phyloP scores from a whole-genome alignment of 2,329 filamentous ascomycete species.

The Aspergillus pseudoviridinutans region DNA sequence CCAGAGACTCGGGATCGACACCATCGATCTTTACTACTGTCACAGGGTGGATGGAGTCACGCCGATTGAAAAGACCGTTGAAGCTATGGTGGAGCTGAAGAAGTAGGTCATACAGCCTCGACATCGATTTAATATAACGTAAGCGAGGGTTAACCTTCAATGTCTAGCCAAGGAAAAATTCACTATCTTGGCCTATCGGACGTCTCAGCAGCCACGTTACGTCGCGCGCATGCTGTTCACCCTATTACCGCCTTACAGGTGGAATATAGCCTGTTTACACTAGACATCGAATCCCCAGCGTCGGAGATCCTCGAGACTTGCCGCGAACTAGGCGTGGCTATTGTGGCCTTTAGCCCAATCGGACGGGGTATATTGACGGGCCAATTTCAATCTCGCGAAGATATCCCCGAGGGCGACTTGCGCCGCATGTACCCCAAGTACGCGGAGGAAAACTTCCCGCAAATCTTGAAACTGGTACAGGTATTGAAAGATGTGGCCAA shows the following conservation, averaged over 20 bases:
- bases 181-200: constrained; percentile 48
- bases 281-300: constrained; percentile 45
- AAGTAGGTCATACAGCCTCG: constrained; percentile 15
- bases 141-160: not conserved
- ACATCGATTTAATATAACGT: not conserved
- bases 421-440: constrained; percentile 48
- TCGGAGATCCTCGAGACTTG: constrained; percentile 51
- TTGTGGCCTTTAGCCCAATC: constrained; percentile 58
- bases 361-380: constrained; percentile 58
- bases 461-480: constrained; percentile 53
- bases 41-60: constrained; percentile 43
- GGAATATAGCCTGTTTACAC: constrained; percentile 49
- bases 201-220: constrained; percentile 42
- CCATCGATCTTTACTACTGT: constrained; percentile 44
- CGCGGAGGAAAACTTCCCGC: constrained; percentile 48
- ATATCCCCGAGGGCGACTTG: constrained; percentile 48
- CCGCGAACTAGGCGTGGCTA: constrained; percentile 55
- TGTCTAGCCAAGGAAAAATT: constrained; percentile 44
- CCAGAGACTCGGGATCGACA: constrained; percentile 32
- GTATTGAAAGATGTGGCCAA: constrained; percentile 48
- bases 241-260: constrained; percentile 49
- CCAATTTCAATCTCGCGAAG: constrained; percentile 41
- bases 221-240: constrained; percentile 47
- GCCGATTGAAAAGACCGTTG: constrained; percentile 44
- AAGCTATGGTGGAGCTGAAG: constrained; percentile 44